phyloP scores from a whole-genome alignment of 306 rosid species.

The Citrullus mucosospermus region DNA sequence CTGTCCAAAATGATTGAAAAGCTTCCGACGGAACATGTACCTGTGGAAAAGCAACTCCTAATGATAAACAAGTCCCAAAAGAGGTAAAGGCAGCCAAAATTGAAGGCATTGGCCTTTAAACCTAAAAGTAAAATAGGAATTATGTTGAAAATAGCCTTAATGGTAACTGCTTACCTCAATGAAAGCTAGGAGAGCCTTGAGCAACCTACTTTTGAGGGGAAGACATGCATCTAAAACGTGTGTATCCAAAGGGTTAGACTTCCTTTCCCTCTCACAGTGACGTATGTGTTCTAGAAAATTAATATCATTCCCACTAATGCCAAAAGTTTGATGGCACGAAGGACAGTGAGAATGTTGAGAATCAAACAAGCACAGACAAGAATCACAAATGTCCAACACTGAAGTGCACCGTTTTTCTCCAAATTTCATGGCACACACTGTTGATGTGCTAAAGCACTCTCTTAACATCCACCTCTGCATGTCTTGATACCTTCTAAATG shows the following conservation, averaged over 20 bases:
- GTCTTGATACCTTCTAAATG: constrained; percentile 71
- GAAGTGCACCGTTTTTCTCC: constrained; percentile 62
- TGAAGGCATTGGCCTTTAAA: neutral
- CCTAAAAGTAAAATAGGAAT: neutral
- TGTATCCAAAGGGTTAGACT: constrained; percentile 24
- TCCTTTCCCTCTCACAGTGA: constrained; percentile 48
- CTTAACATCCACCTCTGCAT: constrained; percentile 89
- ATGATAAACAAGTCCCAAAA: neutral
- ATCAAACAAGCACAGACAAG: constrained; percentile 50
- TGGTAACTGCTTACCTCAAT: constrained; percentile 51
- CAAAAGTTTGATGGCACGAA: constrained; percentile 64
- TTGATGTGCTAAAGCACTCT: constrained; percentile 56
- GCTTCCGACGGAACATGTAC: constrained; percentile 71
- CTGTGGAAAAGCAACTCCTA: constrained; percentile 29
- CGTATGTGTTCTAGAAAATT: constrained; percentile 43
- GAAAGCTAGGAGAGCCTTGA: constrained; percentile 52
- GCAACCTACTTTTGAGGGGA: constrained; percentile 66
- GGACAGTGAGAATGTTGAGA: constrained; percentile 65
- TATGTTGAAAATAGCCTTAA: neutral
- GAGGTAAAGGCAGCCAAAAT: neutral
- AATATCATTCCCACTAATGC: constrained; percentile 26
- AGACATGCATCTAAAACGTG: constrained; percentile 41
- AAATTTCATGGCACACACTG: constrained; percentile 50
- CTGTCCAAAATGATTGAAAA: constrained; percentile 67
- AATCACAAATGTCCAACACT: constrained; percentile 54